A percentile compares a stretch with the other conserved stretches of the same genome.
These are phyloP conservation scores for Boletus huronensis DNA, from an alignment of 768 basidiomycete species.

Conservation along the genomic window DNA sequence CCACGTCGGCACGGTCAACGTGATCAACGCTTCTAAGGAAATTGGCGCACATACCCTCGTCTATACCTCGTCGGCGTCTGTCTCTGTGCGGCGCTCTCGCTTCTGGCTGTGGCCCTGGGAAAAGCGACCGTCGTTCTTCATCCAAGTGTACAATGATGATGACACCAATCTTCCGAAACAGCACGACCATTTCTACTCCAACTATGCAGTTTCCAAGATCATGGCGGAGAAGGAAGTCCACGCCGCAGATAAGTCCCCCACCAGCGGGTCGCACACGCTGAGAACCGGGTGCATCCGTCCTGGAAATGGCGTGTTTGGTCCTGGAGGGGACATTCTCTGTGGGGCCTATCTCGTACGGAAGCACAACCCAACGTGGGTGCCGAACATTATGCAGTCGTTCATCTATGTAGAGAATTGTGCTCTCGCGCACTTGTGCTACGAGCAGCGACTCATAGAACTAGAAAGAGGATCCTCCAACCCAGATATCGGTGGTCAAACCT, in stretches of 20 bases:
- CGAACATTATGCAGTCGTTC: conserved; percentile 57
- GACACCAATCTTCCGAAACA: conserved; percentile 47
- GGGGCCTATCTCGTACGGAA: conserved; percentile 60
- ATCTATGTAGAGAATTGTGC: conserved; percentile 76
- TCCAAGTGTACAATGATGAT: conserved; percentile 65
- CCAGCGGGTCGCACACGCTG: conserved; percentile 34
- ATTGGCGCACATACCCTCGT: conserved; percentile 57
- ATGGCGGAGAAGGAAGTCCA: conserved; percentile 52
- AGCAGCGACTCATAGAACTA: conserved; percentile 61
- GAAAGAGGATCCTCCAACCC: conserved; percentile 41
- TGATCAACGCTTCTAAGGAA: conserved; percentile 54
- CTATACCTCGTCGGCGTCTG: conserved; percentile 72
- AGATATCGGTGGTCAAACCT: conserved; percentile 73
- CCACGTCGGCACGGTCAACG: conserved; percentile 62
- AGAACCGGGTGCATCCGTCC: conserved; percentile 77
- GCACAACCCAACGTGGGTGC: conserved; percentile 61
- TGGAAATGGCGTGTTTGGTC: conserved; percentile 73
- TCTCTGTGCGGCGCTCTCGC: conserved; percentile 53
- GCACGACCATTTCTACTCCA: conserved; percentile 70
- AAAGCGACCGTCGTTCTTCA: conserved; percentile 48
- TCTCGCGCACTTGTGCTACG: conserved; percentile 68
- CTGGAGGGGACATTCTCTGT: conserved; percentile 68
- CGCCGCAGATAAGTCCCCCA: conserved; percentile 36
- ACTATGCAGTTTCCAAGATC: conserved; percentile 68
- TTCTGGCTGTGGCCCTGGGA: conserved; percentile 80